These are phyloP conservation scores for Pleodorina starrii DNA, from an alignment of 139 green algal genomes.

Conservation along the genomic window DNA sequence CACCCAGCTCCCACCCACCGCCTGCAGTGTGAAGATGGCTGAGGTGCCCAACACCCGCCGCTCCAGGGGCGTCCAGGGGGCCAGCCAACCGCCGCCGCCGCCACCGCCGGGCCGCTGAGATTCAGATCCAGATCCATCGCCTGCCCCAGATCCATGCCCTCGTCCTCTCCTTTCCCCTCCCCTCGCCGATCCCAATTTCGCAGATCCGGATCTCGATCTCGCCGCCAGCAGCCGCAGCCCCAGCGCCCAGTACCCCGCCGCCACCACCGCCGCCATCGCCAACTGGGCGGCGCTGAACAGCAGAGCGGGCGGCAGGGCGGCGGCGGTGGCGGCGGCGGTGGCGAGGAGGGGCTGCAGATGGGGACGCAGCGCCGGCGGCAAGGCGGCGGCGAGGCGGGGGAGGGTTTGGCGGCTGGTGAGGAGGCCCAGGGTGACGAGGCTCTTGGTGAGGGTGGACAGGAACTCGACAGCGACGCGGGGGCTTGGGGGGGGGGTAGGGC, in stretches of 20 bases:
- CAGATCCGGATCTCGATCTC: neutral
- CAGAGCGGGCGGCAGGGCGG: slow-evolving; percentile 50
- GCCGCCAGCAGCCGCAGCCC: neutral
- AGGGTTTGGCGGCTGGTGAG: slow-evolving; percentile 47
- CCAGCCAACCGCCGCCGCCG: neutral
- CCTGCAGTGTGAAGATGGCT: slow-evolving; percentile 60
- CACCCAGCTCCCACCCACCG: no score
- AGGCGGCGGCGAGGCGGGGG: neutral
- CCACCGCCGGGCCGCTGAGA: no score
- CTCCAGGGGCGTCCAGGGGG: slow-evolving; percentile 48
- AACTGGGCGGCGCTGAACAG: slow-evolving; percentile 79
- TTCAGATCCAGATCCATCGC: neutral
- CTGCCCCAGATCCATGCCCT: neutral
- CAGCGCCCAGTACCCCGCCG: slow-evolving; percentile 60
- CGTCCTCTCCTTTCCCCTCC: neutral
- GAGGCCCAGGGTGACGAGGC: slow-evolving; percentile 68
- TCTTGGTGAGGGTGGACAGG: slow-evolving; percentile 65
- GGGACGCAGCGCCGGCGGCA: slow-evolving; percentile 59
- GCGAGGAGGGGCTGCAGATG: no score
- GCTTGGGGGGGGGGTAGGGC: neutral
- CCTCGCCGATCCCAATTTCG: neutral
- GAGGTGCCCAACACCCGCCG: slow-evolving; percentile 46
- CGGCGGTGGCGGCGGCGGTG: no score
- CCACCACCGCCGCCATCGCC: slow-evolving; percentile 62
- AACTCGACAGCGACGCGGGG: slow-evolving; percentile 78